Base-by-base conservation (phyloP, 345 rosid genomes). In the Kernera saxatilis region DNA sequence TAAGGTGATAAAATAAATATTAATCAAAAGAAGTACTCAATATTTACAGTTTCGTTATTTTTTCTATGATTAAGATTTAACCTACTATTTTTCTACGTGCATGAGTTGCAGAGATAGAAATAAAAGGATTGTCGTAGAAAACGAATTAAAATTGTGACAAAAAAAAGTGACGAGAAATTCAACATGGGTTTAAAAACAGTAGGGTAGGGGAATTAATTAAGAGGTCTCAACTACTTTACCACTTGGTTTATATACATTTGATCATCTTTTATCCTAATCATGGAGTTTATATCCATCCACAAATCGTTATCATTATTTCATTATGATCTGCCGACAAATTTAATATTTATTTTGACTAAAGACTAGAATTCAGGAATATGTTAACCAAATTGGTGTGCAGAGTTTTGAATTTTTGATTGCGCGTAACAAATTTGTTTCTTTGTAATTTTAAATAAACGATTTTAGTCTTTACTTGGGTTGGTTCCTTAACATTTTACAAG, bases 161-260 rank as follows among this genome's bases (percentile, higher is more conserved):
- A 49, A 36, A 13, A 52, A 53, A 30, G 52, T 40, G 15, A 52
- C 23, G 52, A 53, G 18, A 54, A 67, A 67, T 53, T 27, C 63
- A 67, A 67, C 41, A 21, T 19, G 19, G 15, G 40, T 29, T 37
- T 39, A 7, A 37, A 37, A 51, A 36, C 15, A 27, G 19, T 19
- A 2, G 37, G 19, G 39, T 39, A 27, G 43, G 53, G 41, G 41
- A 68, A 43, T 55, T 56, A 43, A 32, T 22, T 69, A 26, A 56
- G 45, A 56, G 55, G 69, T 32, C 76, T 41, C 70, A 62, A 62
- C 63, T 23, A 62, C 76, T 62, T 62, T 35, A 43, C 33, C 69
- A 72, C 27, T 21, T 3, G 21, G 29, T 33, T 45, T 64, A 63
- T 32, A 30, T 15, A 21, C 25, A 51, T 60, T 60, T 50, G 41